Percentiles rank a stretch among this genome's conserved stretches.
Conservation (phyloP, 306 rosid genomes). For the Aeschynomene evenia region DNA sequence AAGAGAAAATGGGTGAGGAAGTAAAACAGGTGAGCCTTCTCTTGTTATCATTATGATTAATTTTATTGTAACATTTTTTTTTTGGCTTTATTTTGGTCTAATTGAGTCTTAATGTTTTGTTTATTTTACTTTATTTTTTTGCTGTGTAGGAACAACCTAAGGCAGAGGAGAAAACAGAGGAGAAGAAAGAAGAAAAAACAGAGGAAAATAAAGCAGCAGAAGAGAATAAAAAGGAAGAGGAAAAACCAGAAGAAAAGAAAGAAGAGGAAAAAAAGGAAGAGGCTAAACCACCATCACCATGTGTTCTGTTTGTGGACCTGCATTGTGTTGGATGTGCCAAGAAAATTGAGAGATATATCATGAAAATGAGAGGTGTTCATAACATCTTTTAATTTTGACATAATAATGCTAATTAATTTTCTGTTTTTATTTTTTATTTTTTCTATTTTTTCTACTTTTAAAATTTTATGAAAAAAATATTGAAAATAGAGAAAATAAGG, state of each 20-base stretch:
- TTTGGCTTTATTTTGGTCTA: neutral
- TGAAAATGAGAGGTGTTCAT: conserved; percentile 85
- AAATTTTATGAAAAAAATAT: too few relatives aligned
- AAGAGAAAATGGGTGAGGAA: conserved; percentile 68
- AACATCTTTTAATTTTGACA: neutral
- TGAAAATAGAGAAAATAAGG: too few relatives aligned
- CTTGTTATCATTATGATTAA: neutral
- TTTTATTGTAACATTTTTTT: neutral
- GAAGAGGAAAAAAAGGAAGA: conserved; percentile 59
- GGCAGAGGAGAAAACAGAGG: conserved; percentile 46
- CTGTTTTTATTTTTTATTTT: too few relatives aligned
- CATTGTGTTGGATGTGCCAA: conserved; percentile 93
- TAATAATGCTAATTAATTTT: too few relatives aligned
- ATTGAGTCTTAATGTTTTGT: neutral
- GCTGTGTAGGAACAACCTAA: conserved; percentile 40
- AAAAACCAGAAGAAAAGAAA: conserved; percentile 29
- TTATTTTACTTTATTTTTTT: neutral
- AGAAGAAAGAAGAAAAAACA: conserved; percentile 28
- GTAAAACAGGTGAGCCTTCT: conserved; percentile 57
- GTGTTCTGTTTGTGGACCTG: conserved; percentile 76
- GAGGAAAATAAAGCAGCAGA: conserved; percentile 45
- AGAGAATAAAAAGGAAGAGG: conserved; percentile 36
- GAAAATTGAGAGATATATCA: conserved; percentile 76
- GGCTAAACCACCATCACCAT: conserved; percentile 70
- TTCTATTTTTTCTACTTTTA: too few relatives aligned